Evolutionary conservation across 2,329 filamentous ascomycete genomes (phyloP).

Genomic region (Metarhizium album): DNA sequence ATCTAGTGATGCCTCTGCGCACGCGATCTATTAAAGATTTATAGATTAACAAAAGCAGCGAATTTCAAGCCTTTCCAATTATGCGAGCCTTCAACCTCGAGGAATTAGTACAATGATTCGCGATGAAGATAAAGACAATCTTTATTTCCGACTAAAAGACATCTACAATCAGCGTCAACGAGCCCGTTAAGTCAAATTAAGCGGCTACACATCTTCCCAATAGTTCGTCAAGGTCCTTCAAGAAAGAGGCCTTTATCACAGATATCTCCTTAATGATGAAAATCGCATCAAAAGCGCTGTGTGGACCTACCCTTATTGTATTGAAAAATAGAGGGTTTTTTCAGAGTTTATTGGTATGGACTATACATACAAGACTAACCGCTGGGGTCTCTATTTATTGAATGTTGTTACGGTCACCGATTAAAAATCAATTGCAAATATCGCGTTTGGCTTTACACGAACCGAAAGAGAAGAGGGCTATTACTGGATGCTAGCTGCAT

Average conservation of each 20-base stretch:
- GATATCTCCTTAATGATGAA: not conserved
- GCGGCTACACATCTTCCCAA: not conserved
- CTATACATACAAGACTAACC: not conserved
- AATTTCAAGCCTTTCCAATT: too few relatives aligned
- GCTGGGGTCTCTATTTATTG: not conserved
- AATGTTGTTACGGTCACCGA: not conserved
- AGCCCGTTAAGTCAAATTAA: not conserved
- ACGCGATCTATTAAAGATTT: too few relatives aligned
- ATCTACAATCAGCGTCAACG: not conserved
- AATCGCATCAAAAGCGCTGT: not conserved
- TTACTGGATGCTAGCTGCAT: not conserved
- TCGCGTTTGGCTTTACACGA: not conserved
- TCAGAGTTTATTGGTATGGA: not conserved
- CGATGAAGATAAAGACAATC: too few relatives aligned
- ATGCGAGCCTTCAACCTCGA: too few relatives aligned
- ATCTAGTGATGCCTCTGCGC: too few relatives aligned
- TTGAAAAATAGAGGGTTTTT: not conserved
- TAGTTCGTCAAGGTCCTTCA: not conserved
- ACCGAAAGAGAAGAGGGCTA: not conserved
- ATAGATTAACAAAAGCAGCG: too few relatives aligned
- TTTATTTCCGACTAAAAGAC: not conserved
- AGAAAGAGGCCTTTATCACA: not conserved
- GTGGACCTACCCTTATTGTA: not conserved
- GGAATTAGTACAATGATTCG: too few relatives aligned
- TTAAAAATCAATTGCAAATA: not conserved